A percentile compares a stretch with the other conserved stretches of the same genome.
These are phyloP conservation scores for Kodamaea jinghongensis DNA, from an alignment of 805 yeast genomes.

Conservation along the genomic window DNA sequence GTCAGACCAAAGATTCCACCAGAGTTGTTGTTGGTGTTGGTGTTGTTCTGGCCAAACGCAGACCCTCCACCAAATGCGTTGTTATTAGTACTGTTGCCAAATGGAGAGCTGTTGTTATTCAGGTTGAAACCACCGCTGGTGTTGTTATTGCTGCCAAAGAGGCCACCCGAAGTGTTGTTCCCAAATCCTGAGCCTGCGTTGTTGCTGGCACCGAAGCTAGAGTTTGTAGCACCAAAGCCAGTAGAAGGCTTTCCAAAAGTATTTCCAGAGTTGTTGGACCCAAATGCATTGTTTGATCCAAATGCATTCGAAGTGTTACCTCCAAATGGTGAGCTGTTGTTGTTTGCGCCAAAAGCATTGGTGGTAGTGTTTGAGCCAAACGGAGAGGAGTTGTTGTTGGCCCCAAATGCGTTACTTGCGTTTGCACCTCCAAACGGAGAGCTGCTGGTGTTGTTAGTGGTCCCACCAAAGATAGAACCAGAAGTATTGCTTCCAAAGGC, in stretches of 20 bases:
- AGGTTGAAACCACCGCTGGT: slow-evolving; percentile 19
- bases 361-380: slow-evolving; percentile 19
- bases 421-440: slow-evolving; percentile 28
- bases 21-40: slow-evolving; percentile 10
- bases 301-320: slow-evolving; percentile 17
- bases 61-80: slow-evolving; percentile 9
- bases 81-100: slow-evolving; percentile 19
- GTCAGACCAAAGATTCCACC: slow-evolving; percentile 17
- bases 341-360: slow-evolving; percentile 26
- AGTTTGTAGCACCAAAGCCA: slow-evolving; percentile 3
- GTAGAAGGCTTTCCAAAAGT: slow-evolving; percentile 11
- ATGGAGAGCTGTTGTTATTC: slow-evolving; percentile 6
- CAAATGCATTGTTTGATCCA: slow-evolving; percentile 21
- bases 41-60: slow-evolving; percentile 18
- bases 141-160: slow-evolving; percentile 23
- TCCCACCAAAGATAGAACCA: slow-evolving; percentile 20
- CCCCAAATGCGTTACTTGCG: slow-evolving; percentile 40
- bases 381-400: slow-evolving; percentile 22
- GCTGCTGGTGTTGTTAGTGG: slow-evolving; percentile 19
- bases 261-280: neutral
- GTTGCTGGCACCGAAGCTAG: slow-evolving; percentile 21
- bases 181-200: slow-evolving; percentile 21
- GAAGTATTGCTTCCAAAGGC: slow-evolving; percentile 29
- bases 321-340: slow-evolving; percentile 16
- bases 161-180: slow-evolving; percentile 24